Conservation (phyloP, 2,329 filamentous ascomycete species). For the Aspergillus viridinutans region DNA sequence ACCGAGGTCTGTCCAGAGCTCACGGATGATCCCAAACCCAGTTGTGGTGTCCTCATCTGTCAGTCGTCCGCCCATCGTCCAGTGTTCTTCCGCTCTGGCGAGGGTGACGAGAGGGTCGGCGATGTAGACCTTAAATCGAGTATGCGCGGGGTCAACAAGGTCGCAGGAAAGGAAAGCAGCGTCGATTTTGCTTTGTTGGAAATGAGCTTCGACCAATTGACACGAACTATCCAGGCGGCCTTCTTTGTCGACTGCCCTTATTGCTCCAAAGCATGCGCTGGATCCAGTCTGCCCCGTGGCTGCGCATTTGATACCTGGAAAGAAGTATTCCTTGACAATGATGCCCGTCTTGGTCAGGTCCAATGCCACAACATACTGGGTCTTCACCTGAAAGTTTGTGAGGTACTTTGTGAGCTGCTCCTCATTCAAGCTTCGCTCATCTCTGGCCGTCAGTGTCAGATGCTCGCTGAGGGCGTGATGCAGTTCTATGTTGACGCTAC, state of each 20-base stretch:
- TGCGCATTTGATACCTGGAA: background rate
- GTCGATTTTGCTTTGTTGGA: background rate
- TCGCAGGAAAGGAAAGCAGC: background rate
- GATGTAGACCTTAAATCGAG: background rate
- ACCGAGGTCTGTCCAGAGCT: background rate
- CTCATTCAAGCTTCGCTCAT: background rate
- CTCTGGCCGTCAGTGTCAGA: background rate
- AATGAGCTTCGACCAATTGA: background rate
- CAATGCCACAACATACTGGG: background rate
- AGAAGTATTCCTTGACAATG: background rate
- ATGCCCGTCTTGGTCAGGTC: background rate
- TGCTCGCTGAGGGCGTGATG: background rate
- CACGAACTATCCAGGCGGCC: background rate
- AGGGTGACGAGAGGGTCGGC: background rate
- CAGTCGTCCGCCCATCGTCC: background rate
- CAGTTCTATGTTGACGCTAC: background rate
- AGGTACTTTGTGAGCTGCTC: background rate
- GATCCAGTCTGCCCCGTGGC: background rate
- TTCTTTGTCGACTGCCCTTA: background rate
- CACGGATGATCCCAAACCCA: background rate
- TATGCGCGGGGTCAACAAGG: background rate
- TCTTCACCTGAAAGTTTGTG: background rate
- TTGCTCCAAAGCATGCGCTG: background rate
- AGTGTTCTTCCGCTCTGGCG: background rate
- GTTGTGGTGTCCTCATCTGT: background rate